phyloP scores from a whole-genome alignment of 2,329 filamentous ascomycete species.

The Aspergillus sp. region DNA sequence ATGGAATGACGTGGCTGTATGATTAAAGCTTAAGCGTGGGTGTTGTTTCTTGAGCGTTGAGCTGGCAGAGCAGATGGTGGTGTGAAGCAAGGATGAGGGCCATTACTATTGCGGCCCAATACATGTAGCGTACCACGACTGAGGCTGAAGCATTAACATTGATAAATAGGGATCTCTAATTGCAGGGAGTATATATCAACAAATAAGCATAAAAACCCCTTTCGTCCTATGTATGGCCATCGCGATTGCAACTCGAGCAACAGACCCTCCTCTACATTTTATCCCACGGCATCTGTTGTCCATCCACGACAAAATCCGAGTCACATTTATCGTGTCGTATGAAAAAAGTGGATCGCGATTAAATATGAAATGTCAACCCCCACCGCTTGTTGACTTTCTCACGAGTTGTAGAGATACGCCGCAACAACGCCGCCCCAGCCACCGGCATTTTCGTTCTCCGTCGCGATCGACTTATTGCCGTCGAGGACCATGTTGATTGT shows the following conservation, averaged over 20 bases:
- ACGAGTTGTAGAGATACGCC: constrained; percentile 32
- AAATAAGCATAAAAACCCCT: not conserved
- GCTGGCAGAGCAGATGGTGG: constrained; percentile 15
- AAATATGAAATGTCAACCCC: not conserved
- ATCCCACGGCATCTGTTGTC: not conserved
- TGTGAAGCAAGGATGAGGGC: not conserved
- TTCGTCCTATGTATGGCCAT: not conserved
- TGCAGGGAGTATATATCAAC: not conserved
- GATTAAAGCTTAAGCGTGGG: constrained; percentile 1
- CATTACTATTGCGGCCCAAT: constrained; percentile 12
- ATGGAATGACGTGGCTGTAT: constrained; percentile 14
- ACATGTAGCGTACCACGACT: not conserved
- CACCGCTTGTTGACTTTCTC: constrained; percentile 5
- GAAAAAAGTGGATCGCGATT: not conserved
- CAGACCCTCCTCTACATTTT: not conserved
- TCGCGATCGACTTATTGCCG: constrained; percentile 28
- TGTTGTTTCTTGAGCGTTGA: constrained; percentile 13
- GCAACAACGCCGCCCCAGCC: constrained; percentile 42
- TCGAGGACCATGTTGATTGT: constrained; percentile 37
- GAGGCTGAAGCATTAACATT: not conserved
- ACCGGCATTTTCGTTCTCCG: constrained; percentile 34
- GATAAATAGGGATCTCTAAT: not conserved
- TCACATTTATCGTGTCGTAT: not conserved
- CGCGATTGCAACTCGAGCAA: not conserved
- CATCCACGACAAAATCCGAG: not conserved